A percentile compares a stretch with the other conserved stretches of the same genome.
Conservation (phyloP, 2,329 filamentous ascomycete species). For the Phialemoniopsis sp. region DNA sequence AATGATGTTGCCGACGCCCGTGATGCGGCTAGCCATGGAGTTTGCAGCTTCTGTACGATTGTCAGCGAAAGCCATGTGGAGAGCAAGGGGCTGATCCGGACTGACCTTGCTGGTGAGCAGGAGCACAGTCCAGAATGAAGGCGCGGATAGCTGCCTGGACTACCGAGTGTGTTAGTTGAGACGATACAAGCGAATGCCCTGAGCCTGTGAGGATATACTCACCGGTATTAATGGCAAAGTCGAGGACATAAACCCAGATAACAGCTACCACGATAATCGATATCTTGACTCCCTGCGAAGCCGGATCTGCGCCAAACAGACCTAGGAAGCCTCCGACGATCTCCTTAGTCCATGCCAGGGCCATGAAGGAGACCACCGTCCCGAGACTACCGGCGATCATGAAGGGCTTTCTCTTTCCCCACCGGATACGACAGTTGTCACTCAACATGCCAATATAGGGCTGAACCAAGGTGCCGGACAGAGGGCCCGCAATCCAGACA, state of each 20-base stretch:
- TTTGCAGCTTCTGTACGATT: slow-evolving; percentile 67
- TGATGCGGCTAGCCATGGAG: slow-evolving; percentile 85
- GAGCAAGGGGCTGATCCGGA: neutral
- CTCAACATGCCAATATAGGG: slow-evolving; percentile 80
- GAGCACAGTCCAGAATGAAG: slow-evolving; percentile 90
- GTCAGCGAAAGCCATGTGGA: slow-evolving; percentile 5
- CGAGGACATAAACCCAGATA: slow-evolving; percentile 81
- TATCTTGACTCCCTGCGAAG: slow-evolving; percentile 59
- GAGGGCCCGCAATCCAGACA: slow-evolving; percentile 79
- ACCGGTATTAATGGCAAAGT: slow-evolving; percentile 94
- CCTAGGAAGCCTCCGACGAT: slow-evolving; percentile 64
- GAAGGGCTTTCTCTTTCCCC: slow-evolving; percentile 79
- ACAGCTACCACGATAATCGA: slow-evolving; percentile 76
- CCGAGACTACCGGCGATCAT: slow-evolving; percentile 68
- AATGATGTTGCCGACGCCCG: slow-evolving; percentile 84
- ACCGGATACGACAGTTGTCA: slow-evolving; percentile 69
- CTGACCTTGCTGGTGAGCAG: slow-evolving; percentile 76
- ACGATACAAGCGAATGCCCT: too few relatives aligned
- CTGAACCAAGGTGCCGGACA: slow-evolving; percentile 76
- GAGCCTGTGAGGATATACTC: slow-evolving; percentile 19
- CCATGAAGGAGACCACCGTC: slow-evolving; percentile 64
- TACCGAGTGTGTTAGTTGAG: slow-evolving; percentile 15
- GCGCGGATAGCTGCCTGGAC: slow-evolving; percentile 89
- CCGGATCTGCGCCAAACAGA: slow-evolving; percentile 66
- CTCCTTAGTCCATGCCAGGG: slow-evolving; percentile 71